Base-by-base conservation (phyloP, 2,329 filamentous ascomycete genomes). In the Aspergillus chevalieri region DNA sequence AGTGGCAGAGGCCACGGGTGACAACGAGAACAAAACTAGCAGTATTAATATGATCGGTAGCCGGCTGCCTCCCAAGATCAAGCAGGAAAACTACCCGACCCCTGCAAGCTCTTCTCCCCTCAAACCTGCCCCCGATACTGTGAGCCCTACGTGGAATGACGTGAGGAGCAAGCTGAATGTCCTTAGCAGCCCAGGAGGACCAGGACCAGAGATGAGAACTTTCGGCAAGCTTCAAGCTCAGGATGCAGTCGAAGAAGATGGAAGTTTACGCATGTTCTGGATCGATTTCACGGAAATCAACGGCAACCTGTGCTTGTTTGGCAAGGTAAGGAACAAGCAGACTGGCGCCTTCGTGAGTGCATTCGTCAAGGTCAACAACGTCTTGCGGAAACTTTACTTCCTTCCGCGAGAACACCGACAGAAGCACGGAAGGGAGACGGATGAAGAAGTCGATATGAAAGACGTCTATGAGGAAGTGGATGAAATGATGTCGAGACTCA, bases 281-380 rank as follows among this genome's bases (percentile, higher is more conserved):
- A 86, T 88, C 6, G 93, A 98, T 69, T 98, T 95, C 64, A 89
- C 86, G 1, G 93, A 98, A 65, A 77, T 95, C 65, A 90, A 91
- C 61, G 92, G 92, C 51, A 93, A 85, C 58, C 75, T 98, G 8
- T 97, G 90, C 67, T 79, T 98, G 9, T 97, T 98, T 64, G 93
- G 93, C 55, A 98, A 98, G 66, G 92, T 96, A 21, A 83, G 90
- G 61, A 90, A 96, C 73, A 95, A 91, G 69, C 86, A 84, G 61
- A 88, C 82, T 1, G 84, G 81, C 46, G 76, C 77, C 41, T 91
- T 88, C 65, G 86, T 90, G 52, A 98, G 93, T 71, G 94, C 90
- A 62, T 97, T 98, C 62, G 81, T 96, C 67, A 97, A 97, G 69
- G 77, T 98, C 17, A 91, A 98, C 75, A 96, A 96, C 58, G 87